Conservation (phyloP, 805 yeast species). For the Ogataea paraovalis region DNA sequence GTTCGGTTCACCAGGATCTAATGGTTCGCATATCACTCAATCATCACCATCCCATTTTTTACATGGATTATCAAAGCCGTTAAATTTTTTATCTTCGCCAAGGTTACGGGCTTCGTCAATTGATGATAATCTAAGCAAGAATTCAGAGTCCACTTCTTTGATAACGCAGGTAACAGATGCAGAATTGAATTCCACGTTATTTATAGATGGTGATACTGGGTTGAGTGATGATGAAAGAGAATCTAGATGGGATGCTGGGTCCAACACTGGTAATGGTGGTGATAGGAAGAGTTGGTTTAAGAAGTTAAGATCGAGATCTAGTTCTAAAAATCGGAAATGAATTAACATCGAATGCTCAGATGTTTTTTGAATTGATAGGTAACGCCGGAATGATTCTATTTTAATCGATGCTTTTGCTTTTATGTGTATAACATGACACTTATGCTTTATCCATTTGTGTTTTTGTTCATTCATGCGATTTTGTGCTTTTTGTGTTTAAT, state of each 20-base stretch:
- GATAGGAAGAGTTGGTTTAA: slow-evolving; percentile 41
- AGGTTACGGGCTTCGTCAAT: slow-evolving; percentile 10
- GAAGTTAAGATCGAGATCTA: slow-evolving; percentile 34
- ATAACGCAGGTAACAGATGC: not conserved
- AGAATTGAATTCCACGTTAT: not conserved
- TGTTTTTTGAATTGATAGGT: too few species aligned
- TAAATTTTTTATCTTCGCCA: slow-evolving; percentile 14
- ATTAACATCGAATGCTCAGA: too few species aligned
- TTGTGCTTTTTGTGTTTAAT: not conserved
- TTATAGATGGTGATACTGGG: slow-evolving; percentile 1
- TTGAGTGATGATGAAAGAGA: slow-evolving; percentile 25
- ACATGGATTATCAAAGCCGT: slow-evolving; percentile 14
- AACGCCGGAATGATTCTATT: too few species aligned
- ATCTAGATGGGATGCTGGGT: slow-evolving; percentile 25
- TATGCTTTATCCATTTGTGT: not conserved
- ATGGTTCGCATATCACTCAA: not conserved
- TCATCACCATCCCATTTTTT: slow-evolving; percentile 6
- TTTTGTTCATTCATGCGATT: not conserved
- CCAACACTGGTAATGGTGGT: slow-evolving; percentile 8
- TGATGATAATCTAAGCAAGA: slow-evolving; percentile 9
- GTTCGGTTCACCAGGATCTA: slow-evolving; percentile 4
- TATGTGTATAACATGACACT: not conserved
- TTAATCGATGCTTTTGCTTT: not conserved
- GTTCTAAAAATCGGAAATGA: slow-evolving; percentile 19
- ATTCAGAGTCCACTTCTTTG: not conserved